These are phyloP conservation scores for Lippia alba DNA, from an alignment of 305 asterid genomes.

Conservation along the genomic window DNA sequence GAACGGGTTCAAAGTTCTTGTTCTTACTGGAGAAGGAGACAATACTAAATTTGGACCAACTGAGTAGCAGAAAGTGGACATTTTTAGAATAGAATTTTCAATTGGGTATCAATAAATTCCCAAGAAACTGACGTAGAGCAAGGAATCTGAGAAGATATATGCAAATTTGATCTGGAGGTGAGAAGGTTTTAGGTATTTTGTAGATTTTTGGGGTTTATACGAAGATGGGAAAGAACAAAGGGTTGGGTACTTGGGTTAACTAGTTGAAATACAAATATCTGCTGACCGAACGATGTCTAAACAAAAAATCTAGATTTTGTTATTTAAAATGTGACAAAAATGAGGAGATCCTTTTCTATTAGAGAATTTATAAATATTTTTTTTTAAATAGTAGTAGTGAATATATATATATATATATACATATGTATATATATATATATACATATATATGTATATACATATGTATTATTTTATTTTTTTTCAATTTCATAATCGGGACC, in stretches of 20 bases:
- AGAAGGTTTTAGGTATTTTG: slow-evolving; percentile 10
- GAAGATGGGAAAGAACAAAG: not conserved
- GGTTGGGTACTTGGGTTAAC: not conserved
- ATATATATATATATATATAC: too few species aligned
- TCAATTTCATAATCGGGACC: too few species aligned
- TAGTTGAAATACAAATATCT: slow-evolving; percentile 6
- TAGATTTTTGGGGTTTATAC: slow-evolving; percentile 6
- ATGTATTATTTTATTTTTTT: too few species aligned
- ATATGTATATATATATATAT: too few species aligned
- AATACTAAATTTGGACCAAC: slow-evolving; percentile 52
- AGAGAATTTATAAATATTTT: too few species aligned
- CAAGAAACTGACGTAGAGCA: slow-evolving; percentile 10
- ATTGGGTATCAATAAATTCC: slow-evolving; percentile 12
- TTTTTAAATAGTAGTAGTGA: too few species aligned
- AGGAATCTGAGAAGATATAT: slow-evolving; percentile 4
- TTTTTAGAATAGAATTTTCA: slow-evolving; percentile 25
- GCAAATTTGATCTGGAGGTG: not conserved
- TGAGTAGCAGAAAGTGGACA: slow-evolving; percentile 58
- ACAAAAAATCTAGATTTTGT: not conserved
- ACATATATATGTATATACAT: too few species aligned
- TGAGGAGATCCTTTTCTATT: too few species aligned
- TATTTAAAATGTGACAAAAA: too few species aligned
- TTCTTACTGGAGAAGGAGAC: slow-evolving; percentile 58
- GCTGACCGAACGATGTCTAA: slow-evolving; percentile 18
- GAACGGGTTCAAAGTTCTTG: slow-evolving; percentile 48